Evolutionary conservation across 139 green algal species (phyloP).

Genomic region (Asterochloris sp.): DNA sequence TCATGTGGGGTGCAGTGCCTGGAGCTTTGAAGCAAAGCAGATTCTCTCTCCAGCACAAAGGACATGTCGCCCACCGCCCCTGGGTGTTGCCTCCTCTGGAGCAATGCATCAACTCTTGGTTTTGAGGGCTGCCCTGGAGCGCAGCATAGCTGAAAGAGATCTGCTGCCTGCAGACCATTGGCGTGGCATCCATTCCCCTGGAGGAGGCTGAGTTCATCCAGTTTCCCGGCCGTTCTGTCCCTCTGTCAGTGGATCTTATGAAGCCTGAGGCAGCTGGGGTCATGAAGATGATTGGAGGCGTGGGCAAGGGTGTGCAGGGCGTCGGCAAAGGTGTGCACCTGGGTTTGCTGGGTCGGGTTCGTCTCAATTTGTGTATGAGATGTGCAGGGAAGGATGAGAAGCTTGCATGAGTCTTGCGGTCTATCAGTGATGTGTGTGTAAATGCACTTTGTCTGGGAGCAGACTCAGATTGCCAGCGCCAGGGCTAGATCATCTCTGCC

Average conservation of each 20-base stretch:
- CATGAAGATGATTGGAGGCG: not conserved
- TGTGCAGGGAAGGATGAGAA: too few relatives aligned
- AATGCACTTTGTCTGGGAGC: too few relatives aligned
- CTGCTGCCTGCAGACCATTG: slow-evolving; percentile 18
- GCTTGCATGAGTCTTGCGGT: not conserved
- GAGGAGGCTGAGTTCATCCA: slow-evolving; percentile 32
- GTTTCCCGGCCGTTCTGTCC: slow-evolving; percentile 7
- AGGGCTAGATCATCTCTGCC: too few relatives aligned
- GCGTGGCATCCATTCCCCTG: slow-evolving; percentile 21
- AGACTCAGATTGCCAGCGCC: too few relatives aligned
- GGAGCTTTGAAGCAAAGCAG: too few relatives aligned
- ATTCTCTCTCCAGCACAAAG: too few relatives aligned
- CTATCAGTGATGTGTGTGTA: too few relatives aligned
- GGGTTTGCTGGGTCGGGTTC: not conserved
- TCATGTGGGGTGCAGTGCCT: too few relatives aligned
- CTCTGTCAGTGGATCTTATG: slow-evolving; percentile 4
- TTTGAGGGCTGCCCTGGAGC: too few relatives aligned
- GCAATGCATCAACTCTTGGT: too few relatives aligned
- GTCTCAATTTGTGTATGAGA: not conserved
- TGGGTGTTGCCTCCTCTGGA: too few relatives aligned
- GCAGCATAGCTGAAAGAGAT: not conserved
- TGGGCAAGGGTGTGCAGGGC: not conserved
- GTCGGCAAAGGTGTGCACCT: not conserved
- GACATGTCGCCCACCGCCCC: too few relatives aligned
- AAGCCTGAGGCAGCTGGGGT: slow-evolving; percentile 10